Conservation (phyloP, 371 early-diverging fungal species). For the Lichtheimia ramosa region DNA sequence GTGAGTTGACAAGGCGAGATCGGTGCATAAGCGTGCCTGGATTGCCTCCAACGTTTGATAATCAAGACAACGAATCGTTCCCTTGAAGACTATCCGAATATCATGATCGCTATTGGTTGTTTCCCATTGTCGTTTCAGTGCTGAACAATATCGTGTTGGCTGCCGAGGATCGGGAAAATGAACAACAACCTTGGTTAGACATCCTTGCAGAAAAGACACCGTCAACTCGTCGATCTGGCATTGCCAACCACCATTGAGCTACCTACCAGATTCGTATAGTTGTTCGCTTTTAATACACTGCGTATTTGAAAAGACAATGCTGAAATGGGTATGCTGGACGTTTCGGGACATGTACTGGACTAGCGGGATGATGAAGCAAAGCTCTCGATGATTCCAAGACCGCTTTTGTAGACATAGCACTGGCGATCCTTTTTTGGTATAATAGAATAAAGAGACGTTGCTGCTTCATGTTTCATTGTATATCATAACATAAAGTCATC, state of each 20-base stretch:
- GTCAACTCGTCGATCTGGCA: background rate
- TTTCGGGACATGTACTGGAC: too few relatives aligned
- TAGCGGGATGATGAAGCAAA: too few relatives aligned
- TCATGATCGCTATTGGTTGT: background rate
- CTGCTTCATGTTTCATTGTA: too few relatives aligned
- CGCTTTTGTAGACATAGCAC: too few relatives aligned
- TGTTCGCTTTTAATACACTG: background rate
- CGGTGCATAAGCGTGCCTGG: background rate
- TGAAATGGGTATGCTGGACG: background rate
- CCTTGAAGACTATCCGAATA: background rate
- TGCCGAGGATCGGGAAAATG: constrained; percentile 5
- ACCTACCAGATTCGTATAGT: background rate
- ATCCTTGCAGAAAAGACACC: background rate
- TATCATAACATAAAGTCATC: too few relatives aligned
- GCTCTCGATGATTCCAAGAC: too few relatives aligned
- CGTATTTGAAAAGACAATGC: constrained; percentile 3
- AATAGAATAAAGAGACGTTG: too few relatives aligned
- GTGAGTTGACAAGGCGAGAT: background rate
- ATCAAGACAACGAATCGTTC: constrained; percentile 3
- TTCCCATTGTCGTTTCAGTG: background rate
- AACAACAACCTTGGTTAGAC: constrained; percentile 3
- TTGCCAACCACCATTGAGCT: background rate
- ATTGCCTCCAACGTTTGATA: constrained; percentile 13
- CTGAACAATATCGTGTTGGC: background rate
- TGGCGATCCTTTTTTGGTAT: too few relatives aligned